phyloP scores from a whole-genome alignment of 768 basidiomycete genomes.

The Trametes cubensis region DNA sequence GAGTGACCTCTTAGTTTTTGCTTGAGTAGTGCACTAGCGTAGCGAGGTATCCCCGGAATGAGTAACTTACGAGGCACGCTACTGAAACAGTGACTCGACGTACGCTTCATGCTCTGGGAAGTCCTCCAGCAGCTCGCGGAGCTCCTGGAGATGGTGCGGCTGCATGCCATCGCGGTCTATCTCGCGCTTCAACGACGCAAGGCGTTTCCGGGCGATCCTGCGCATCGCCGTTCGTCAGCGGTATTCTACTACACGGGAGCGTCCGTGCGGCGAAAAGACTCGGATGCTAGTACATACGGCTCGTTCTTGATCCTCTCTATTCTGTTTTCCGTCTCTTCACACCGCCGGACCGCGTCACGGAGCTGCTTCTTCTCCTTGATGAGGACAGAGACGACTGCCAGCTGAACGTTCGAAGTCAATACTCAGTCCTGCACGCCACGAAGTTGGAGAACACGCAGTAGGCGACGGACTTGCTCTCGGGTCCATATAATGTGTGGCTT shows the following conservation, averaged over 20 bases:
- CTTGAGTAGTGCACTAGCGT: background rate
- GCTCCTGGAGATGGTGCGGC: constrained; percentile 2
- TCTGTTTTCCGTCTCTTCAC: constrained; percentile 1
- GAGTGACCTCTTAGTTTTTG: background rate
- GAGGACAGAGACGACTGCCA: constrained; percentile 7
- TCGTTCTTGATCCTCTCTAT: constrained; percentile 7
- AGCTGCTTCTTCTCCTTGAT: constrained; percentile 14
- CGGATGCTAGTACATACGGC: background rate
- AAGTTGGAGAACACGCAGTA: no score
- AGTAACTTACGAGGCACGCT: background rate
- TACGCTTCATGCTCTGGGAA: constrained; percentile 9
- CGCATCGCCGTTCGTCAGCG: background rate
- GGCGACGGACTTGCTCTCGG: background rate
- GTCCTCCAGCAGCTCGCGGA: constrained; percentile 6
- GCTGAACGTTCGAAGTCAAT: background rate
- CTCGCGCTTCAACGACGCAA: background rate
- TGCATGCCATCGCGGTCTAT: constrained; percentile 1
- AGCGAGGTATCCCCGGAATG: background rate
- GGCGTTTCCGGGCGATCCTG: constrained; percentile 3
- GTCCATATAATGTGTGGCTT: background rate
- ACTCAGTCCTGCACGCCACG: no score
- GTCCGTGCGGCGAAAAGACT: no score
- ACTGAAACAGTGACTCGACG: no score
- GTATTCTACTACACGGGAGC: background rate
- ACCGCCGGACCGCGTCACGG: background rate